phyloP scores from a whole-genome alignment of 1,284 basidiomycete genomes.

The Salmacisia buchloeana region DNA sequence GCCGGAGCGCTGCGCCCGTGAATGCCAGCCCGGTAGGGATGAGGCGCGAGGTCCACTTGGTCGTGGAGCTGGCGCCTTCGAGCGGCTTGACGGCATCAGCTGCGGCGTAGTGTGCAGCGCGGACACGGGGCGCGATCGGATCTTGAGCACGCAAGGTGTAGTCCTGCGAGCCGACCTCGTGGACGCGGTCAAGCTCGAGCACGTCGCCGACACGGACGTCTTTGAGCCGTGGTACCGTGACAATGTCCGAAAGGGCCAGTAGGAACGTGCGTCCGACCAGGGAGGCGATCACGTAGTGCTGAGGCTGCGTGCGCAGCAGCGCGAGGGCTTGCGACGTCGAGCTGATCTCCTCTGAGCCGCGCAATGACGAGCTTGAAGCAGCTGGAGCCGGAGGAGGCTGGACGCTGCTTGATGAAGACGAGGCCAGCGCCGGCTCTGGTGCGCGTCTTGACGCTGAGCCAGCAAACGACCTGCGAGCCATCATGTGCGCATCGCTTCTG shows the following conservation, averaged over 20 bases:
- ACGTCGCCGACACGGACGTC: conserved; percentile 67
- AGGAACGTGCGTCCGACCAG: conserved; percentile 82
- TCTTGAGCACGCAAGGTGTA: conserved; percentile 70
- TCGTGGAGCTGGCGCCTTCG: background rate
- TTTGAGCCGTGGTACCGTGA: conserved; percentile 82
- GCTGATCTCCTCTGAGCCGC: background rate
- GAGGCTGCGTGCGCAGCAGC: conserved; percentile 61
- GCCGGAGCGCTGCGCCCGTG: conserved; percentile 32
- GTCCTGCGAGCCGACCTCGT: conserved; percentile 89
- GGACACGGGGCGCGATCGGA: conserved; percentile 19
- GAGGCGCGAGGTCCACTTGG: conserved; percentile 37
- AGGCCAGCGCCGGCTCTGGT: too few relatives aligned
- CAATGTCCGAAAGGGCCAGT: conserved; percentile 77
- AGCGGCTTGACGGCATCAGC: background rate
- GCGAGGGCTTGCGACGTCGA: conserved; percentile 43
- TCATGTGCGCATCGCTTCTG: too few relatives aligned
- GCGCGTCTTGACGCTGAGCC: too few relatives aligned
- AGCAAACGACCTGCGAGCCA: too few relatives aligned
- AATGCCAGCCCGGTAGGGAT: conserved; percentile 40
- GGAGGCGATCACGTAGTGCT: conserved; percentile 82
- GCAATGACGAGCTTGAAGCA: background rate
- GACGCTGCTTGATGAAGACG: too few relatives aligned
- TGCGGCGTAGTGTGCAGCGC: background rate
- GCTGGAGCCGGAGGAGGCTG: background rate
- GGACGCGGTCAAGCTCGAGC: conserved; percentile 74